Evolutionary conservation across 345 rosid species (phyloP).

Genomic region (Pistacia vera): DNA sequence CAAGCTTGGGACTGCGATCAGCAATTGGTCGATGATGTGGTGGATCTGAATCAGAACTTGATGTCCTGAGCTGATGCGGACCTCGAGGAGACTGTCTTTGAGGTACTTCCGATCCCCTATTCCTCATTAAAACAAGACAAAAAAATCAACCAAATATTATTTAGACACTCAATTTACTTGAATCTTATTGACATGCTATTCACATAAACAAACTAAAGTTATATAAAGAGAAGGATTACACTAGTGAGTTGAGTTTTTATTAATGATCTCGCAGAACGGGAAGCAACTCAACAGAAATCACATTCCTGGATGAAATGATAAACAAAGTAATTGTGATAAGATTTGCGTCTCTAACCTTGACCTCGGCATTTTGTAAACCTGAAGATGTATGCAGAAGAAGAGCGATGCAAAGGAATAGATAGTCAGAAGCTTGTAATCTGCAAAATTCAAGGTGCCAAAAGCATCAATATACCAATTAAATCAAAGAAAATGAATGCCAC

Average conservation of each 20-base stretch:
- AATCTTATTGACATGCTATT: not conserved
- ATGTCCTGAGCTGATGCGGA: conserved; percentile 51
- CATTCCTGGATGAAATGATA: not conserved
- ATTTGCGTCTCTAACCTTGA: conserved; percentile 56
- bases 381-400: conserved; percentile 10
- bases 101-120: conserved; percentile 66
- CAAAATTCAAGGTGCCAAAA: conserved; percentile 9
- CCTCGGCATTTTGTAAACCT: conserved; percentile 59
- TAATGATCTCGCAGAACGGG: not conserved
- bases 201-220: not conserved
- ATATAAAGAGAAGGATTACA: not conserved
- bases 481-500: not conserved
- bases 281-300: not conserved
- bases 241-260: not conserved
- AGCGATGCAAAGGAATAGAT: conserved; percentile 4
- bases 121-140: conserved; percentile 8
- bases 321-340: not conserved
- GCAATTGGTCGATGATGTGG: conserved; percentile 51
- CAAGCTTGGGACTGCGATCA: conserved; percentile 69
- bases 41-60: conserved; percentile 59
- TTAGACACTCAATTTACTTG: not conserved
- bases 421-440: conserved; percentile 30
- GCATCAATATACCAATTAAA: not conserved
- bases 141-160: not conserved
- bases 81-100: conserved; percentile 79